Evolutionary conservation across 208 protist genomes (phyloP).

Genomic region (Acanthamoeba quina): DNA sequence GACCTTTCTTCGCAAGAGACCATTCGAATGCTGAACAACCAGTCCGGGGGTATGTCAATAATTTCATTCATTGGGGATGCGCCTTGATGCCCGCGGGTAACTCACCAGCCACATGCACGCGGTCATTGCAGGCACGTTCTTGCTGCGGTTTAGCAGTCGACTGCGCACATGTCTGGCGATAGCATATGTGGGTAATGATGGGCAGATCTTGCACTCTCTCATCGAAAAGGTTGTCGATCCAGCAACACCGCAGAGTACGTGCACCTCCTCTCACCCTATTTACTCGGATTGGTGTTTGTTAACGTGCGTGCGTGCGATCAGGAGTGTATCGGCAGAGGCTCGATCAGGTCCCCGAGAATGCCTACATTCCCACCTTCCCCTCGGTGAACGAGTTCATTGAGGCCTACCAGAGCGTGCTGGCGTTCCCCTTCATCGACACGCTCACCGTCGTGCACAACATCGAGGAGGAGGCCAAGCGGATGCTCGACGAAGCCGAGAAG

Average conservation of each 20-base stretch:
- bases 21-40: constrained; percentile 35
- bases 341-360: background rate
- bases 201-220: constrained; percentile 69
- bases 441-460: constrained; percentile 62
- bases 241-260: background rate
- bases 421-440: constrained; percentile 72
- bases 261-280: background rate
- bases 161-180: constrained; percentile 37
- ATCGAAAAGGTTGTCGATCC: constrained; percentile 55
- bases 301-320: background rate
- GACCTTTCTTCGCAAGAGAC: constrained; percentile 62
- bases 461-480: constrained; percentile 47
- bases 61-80: no score
- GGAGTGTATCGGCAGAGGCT: constrained; percentile 55
- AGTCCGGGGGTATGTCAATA: background rate
- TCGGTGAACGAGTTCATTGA: constrained; percentile 64
- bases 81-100: no score
- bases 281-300: no score
- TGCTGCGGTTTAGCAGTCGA: constrained; percentile 52
- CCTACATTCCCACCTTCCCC: background rate
- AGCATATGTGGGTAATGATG: constrained; percentile 68
- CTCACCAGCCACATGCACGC: background rate
- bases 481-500: constrained; percentile 41
- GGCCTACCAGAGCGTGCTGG: constrained; percentile 71
- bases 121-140: background rate